A percentile compares a stretch with the other conserved stretches of the same genome.
Conservation (phyloP, 192 early-diverging fungal genomes). For the Spinellus fusiger region DNA sequence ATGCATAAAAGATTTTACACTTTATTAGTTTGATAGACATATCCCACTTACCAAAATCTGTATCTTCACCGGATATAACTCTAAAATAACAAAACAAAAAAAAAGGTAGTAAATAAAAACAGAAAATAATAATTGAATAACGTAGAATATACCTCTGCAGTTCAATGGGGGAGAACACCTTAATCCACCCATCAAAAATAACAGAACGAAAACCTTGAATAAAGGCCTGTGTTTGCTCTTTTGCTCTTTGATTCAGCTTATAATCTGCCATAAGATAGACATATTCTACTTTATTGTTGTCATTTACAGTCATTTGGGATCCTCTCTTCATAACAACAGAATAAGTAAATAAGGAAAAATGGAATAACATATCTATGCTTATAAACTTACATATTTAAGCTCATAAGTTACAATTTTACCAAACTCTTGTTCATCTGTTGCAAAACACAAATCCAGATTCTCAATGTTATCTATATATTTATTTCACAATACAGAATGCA, state of each 20-base stretch:
- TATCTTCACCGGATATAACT: conserved; percentile 56
- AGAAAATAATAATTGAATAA: background rate
- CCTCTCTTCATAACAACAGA: conserved; percentile 37
- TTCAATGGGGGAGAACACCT: conserved; percentile 85
- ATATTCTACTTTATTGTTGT: conserved; percentile 60
- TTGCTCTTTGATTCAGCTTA: conserved; percentile 63
- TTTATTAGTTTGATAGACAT: conserved; percentile 24
- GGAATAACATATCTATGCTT: conserved; percentile 39
- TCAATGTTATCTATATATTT: conserved; percentile 42
- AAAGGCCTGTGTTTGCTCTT: conserved; percentile 66
- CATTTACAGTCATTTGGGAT: conserved; percentile 50
- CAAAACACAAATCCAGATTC: conserved; percentile 58
- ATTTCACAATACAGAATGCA: background rate
- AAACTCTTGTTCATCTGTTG: conserved; percentile 54
- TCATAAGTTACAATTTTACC: conserved; percentile 38
- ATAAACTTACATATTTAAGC: conserved; percentile 28
- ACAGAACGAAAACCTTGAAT: conserved; percentile 64
- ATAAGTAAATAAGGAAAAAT: conserved; percentile 15
- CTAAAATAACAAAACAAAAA: conserved; percentile 9
- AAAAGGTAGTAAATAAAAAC: background rate
- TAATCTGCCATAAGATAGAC: conserved; percentile 73
- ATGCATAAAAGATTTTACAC: conserved; percentile 4
- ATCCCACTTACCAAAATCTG: conserved; percentile 47
- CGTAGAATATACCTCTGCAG: conserved; percentile 48
- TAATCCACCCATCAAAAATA: conserved; percentile 74